Evolutionary conservation across 345 rosid genomes (phyloP), one percentile per base, ranked within the genome.

Genomic region (Rhizophora mangle): DNA sequence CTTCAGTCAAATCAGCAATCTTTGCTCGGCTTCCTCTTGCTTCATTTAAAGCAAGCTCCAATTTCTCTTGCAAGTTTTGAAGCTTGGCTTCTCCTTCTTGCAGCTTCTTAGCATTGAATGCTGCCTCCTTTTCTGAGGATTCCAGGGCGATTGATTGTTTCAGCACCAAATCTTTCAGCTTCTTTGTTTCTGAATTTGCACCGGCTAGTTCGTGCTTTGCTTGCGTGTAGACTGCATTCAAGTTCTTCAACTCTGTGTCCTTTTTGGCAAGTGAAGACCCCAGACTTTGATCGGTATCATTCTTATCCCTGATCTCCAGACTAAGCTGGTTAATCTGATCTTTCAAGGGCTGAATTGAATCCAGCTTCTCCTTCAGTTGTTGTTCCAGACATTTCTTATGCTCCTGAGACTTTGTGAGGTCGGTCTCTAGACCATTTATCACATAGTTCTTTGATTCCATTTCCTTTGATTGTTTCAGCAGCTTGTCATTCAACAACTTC

Each of bases 301-400:
- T 88, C 76, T 68, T 90, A 46, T 85, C 92, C 71, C 81, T 81
- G 74, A 92, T 71, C 82, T 95, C 96, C 64, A 74, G 68, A 67
- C 78, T 79, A 60, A 92, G 86, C 74, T 78, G 79, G 68, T 80
- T 81, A 31, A 82, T 70, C 74, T 72, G 80, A 62, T 90, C 93
- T 73, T 92, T 84, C 58, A 90, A 71, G 65, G 57, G 69, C 63
- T 85, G 87, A 71, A 83, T 55, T 57, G 79, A 70, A 39, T 70
- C 74, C 31, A 88, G 69, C 70, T 84, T 95, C 79, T 81, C 88
- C 67, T 74, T 83, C 63, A 86, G 75, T 73, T 77, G 75, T 76
- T 77, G 82, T 76, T 88, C 92, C 54, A 89, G 84, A 56, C 77
- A 69, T 68, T 62, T 84, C 74, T 86, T 85, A 30, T 82, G 86